phyloP scores from a whole-genome alignment of 169 alveolate genomes.

The Eimeria zaria region DNA sequence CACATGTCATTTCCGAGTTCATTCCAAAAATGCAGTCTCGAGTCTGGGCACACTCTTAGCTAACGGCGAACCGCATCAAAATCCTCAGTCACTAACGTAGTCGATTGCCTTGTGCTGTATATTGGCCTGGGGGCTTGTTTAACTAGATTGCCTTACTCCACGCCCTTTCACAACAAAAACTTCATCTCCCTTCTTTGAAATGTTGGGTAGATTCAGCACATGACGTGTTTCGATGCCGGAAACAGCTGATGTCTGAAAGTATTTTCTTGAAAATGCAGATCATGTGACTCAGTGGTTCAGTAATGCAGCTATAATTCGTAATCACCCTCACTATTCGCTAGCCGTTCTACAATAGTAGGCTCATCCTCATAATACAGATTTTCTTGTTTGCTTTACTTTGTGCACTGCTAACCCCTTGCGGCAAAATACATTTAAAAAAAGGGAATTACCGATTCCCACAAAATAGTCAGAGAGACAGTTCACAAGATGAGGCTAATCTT shows the following conservation, averaged over 20 bases:
- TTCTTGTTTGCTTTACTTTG: too few species aligned
- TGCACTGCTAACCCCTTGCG: too few species aligned
- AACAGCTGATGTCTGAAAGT: not conserved
- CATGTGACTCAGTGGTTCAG: not conserved
- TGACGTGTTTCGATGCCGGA: not conserved
- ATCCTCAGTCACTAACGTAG: not conserved
- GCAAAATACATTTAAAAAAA: too few species aligned
- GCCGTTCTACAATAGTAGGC: too few species aligned
- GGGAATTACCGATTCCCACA: too few species aligned
- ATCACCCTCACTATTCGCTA: not conserved
- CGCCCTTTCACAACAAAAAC: not conserved
- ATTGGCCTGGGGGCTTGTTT: too few species aligned
- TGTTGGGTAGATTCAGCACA: not conserved
- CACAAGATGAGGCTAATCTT: not conserved
- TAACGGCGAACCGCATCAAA: not conserved
- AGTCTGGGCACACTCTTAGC: not conserved
- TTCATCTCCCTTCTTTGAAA: not conserved
- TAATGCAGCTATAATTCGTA: not conserved
- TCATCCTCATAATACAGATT: too few species aligned
- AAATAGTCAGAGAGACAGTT: not conserved
- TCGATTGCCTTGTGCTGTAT: not conserved
- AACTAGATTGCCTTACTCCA: not conserved
- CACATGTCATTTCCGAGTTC: not conserved
- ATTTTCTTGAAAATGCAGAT: too few species aligned
- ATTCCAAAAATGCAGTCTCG: not conserved